phyloP scores from a whole-genome alignment of 1,284 basidiomycete genomes.

The Irpex sp. region DNA sequence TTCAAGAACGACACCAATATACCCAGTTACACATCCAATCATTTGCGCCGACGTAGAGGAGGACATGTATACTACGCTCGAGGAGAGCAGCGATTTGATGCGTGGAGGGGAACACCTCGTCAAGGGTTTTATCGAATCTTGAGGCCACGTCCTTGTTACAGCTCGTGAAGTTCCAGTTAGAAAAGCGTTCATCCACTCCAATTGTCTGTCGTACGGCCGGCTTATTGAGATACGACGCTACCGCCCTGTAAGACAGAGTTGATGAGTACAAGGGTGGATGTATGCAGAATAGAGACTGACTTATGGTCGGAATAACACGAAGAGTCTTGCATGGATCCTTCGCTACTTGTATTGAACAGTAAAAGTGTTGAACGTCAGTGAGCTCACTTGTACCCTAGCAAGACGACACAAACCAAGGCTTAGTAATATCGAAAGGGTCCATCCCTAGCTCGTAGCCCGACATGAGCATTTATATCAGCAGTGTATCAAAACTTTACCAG shows the following conservation, averaged over 20 bases:
- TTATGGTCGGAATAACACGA: not conserved
- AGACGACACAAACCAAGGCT: not conserved
- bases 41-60: conserved; percentile 72
- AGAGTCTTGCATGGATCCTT: not conserved
- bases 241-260: conserved; percentile 32
- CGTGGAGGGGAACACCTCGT: conserved; percentile 40
- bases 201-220: conserved; percentile 48
- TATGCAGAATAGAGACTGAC: not conserved
- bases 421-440: not conserved
- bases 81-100: conserved; percentile 67
- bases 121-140: conserved; percentile 38
- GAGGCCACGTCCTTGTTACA: conserved; percentile 39
- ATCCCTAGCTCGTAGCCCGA: not conserved
- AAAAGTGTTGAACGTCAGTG: not conserved
- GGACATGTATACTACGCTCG: conserved; percentile 67
- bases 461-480: conserved; percentile 16
- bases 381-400: not conserved
- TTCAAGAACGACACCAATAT: not conserved
- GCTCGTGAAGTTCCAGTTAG: conserved; percentile 41
- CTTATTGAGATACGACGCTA: conserved; percentile 51
- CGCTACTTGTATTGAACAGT: not conserved
- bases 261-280: not conserved
- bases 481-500: not conserved
- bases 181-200: conserved; percentile 47
- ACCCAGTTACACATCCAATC: conserved; percentile 79